phyloP scores from a whole-genome alignment of 345 rosid genomes.

The Eucalyptus coolabah region DNA sequence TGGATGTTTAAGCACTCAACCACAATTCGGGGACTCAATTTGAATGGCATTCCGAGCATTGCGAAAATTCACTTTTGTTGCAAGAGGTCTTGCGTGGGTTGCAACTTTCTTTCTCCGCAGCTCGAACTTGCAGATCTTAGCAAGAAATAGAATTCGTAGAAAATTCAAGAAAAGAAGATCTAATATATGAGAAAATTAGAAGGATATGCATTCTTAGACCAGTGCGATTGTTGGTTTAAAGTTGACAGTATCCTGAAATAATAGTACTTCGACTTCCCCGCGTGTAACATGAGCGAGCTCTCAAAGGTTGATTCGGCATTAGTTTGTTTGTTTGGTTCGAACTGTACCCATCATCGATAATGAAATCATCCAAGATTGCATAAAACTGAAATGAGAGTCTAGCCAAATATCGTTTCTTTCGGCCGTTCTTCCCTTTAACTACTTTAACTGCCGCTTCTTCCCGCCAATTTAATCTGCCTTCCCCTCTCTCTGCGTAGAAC shows the following conservation, averaged over 20 bases:
- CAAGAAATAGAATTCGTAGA: not conserved
- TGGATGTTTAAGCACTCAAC: not conserved
- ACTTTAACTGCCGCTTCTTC: not conserved
- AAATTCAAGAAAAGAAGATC: not conserved
- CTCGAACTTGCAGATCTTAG: not conserved
- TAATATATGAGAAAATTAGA: not conserved
- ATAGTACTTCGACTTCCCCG: no score
- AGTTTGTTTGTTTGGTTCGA: not conserved
- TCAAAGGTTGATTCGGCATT: not conserved
- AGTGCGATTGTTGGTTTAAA: fast-evolving
- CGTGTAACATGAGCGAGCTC: not conserved
- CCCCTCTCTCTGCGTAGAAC: not conserved
- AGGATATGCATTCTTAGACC: not conserved
- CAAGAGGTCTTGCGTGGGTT: not conserved
- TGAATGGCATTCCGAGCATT: not conserved
- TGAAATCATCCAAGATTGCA: not conserved
- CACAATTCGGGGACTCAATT: not conserved
- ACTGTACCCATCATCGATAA: not conserved
- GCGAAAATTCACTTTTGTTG: not conserved
- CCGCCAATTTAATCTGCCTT: not conserved
- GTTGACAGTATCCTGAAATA: fast-evolving
- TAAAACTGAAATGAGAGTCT: not conserved
- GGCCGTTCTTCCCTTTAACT: not conserved
- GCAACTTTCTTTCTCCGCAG: not conserved
- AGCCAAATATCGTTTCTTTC: not conserved